phyloP scores from a whole-genome alignment of 192 early-diverging fungal species.

The Umbelopsis vinacea region DNA sequence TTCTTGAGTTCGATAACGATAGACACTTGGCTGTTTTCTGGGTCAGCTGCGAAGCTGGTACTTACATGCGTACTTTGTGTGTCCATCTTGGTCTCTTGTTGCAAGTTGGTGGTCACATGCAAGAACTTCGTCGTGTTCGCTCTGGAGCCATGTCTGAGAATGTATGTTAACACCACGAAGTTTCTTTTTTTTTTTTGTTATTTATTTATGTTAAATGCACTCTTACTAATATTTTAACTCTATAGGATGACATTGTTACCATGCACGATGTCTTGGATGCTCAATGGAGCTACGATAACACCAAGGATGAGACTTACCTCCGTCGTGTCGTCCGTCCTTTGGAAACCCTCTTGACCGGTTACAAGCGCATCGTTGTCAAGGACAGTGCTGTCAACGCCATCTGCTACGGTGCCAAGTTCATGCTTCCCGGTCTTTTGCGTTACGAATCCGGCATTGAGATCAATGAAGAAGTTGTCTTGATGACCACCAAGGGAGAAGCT shows the following conservation, averaged over 20 bases:
- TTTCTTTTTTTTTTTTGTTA: background rate
- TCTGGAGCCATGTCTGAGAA: conserved; percentile 91
- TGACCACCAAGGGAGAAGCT: conserved; percentile 99
- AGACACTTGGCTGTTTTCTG: conserved; percentile 96
- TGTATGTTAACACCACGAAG: conserved; percentile 40
- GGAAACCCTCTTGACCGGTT: conserved; percentile 90
- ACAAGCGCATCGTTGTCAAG: conserved; percentile 99
- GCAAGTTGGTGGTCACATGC: conserved; percentile 98
- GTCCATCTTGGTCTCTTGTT: conserved; percentile 96
- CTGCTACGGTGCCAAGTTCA: conserved; percentile 99
- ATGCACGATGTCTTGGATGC: conserved; percentile 99
- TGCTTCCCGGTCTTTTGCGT: conserved; percentile 96
- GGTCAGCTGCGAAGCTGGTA: conserved; percentile 98
- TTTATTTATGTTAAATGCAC: background rate
- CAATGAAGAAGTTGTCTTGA: conserved; percentile 96
- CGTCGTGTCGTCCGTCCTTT: conserved; percentile 92
- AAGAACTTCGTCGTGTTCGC: conserved; percentile 96
- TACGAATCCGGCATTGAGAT: conserved; percentile 96
- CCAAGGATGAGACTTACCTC: conserved; percentile 96
- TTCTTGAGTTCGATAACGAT: conserved; percentile 97
- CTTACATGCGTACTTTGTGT: conserved; percentile 99
- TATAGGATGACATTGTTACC: conserved; percentile 88
- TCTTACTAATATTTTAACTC: background rate
- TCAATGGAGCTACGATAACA: conserved; percentile 98
- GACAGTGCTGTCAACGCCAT: conserved; percentile 98